A percentile compares a stretch with the other conserved stretches of the same genome.
Conservation (phyloP, 495 filamentous ascomycete genomes). For the Trichoderma asperelloides region DNA sequence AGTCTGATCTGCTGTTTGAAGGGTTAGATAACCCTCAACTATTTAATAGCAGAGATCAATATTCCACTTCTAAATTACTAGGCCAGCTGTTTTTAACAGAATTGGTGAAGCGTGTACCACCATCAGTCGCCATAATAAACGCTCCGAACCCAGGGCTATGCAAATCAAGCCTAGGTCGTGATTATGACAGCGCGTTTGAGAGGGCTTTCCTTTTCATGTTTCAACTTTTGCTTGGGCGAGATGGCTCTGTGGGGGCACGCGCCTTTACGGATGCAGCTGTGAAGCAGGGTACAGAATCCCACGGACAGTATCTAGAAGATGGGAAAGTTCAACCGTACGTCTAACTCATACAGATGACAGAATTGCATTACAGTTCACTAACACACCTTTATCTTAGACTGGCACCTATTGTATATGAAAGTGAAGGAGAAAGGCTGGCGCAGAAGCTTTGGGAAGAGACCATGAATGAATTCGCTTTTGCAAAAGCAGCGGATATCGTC, state of each 20-base stretch:
- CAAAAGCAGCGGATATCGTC: background rate
- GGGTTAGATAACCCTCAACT: background rate
- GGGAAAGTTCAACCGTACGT: constrained; percentile 17
- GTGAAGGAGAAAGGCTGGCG: constrained; percentile 9
- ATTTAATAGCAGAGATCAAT: constrained; percentile 19
- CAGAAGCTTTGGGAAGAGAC: constrained; percentile 17
- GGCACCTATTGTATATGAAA: background rate
- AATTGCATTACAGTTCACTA: background rate
- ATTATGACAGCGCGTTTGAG: background rate
- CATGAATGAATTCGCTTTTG: constrained; percentile 15
- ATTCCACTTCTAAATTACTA: constrained; percentile 32
- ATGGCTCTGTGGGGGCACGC: constrained; percentile 9
- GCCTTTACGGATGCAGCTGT: constrained; percentile 14
- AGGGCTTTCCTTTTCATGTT: background rate
- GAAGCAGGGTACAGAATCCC: constrained; percentile 10
- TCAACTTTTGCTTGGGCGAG: background rate
- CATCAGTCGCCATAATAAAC: constrained; percentile 7
- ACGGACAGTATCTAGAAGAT: constrained; percentile 18
- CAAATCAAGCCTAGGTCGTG: background rate
- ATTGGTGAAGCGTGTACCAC: constrained; percentile 18
- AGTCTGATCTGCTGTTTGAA: background rate
- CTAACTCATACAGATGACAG: constrained; percentile 5
- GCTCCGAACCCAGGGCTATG: constrained; percentile 1
- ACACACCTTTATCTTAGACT: background rate
- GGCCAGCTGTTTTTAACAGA: constrained; percentile 30